Evolutionary conservation across 192 early-diverging fungal species (phyloP).

Genomic region (Coemansia asiatica): DNA sequence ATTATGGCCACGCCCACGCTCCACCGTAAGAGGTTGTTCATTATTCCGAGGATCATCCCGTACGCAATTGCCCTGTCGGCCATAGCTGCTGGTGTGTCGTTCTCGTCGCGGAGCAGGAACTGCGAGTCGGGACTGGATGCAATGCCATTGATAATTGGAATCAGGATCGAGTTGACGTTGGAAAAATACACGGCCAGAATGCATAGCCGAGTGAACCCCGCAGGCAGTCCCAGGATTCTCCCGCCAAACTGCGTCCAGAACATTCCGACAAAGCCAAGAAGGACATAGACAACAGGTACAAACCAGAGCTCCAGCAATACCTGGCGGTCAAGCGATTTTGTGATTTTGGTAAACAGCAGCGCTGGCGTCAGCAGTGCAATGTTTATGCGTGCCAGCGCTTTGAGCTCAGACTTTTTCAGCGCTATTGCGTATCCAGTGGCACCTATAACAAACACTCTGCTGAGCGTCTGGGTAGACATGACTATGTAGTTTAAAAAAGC

Average conservation of each 20-base stretch:
- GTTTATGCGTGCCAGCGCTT: slow-evolving; percentile 56
- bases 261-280: slow-evolving; percentile 29
- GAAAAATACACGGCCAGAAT: slow-evolving; percentile 63
- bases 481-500: slow-evolving; percentile 17
- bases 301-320: slow-evolving; percentile 66
- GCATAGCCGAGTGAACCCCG: slow-evolving; percentile 62
- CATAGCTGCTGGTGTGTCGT: slow-evolving; percentile 37
- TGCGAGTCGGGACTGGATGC: slow-evolving; percentile 38
- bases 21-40: slow-evolving; percentile 75
- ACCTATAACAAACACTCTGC: slow-evolving; percentile 23
- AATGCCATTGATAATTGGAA: slow-evolving; percentile 63
- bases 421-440: slow-evolving; percentile 21
- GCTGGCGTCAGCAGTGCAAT: slow-evolving; percentile 69
- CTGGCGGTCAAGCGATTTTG: slow-evolving; percentile 59
- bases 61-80: slow-evolving; percentile 68
- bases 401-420: slow-evolving; percentile 19
- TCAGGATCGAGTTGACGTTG: slow-evolving; percentile 70
- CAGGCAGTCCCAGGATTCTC: slow-evolving; percentile 33
- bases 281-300: slow-evolving; percentile 55
- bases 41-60: slow-evolving; percentile 71
- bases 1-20: slow-evolving; percentile 67
- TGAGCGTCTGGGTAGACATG: slow-evolving; percentile 31
- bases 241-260: slow-evolving; percentile 26
- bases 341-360: slow-evolving; percentile 71
- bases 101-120: slow-evolving; percentile 40